Evolutionary conservation across 345 rosid species (phyloP).

Genomic region (Anacardium occidentale): DNA sequence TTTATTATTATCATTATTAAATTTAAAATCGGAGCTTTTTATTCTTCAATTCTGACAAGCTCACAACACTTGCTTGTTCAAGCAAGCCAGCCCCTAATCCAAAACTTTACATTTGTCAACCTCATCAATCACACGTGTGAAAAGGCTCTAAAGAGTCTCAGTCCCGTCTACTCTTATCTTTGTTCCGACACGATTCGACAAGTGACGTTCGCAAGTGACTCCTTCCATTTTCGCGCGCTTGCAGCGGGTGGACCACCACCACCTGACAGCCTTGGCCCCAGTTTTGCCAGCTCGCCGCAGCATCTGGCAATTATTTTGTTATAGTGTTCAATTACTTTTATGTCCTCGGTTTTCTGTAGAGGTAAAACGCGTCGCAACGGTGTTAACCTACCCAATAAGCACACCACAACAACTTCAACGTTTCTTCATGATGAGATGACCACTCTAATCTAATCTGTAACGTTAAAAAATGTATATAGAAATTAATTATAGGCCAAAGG

Average conservation of each 20-base stretch:
- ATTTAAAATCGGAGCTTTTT: too few relatives aligned
- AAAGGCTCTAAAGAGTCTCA: not conserved
- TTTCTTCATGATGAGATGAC: not conserved
- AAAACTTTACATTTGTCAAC: not conserved
- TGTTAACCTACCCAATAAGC: not conserved
- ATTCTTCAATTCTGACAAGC: not conserved
- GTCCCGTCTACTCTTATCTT: not conserved
- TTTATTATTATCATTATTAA: too few relatives aligned
- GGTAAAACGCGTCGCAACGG: slow-evolving; percentile 18
- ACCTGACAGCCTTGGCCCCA: not conserved
- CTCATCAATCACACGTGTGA: slow-evolving; percentile 5
- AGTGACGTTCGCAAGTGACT: slow-evolving; percentile 5
- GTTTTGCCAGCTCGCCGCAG: slow-evolving; percentile 17
- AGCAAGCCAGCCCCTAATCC: slow-evolving; percentile 17
- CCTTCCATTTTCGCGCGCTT: not conserved
- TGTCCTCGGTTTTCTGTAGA: not conserved
- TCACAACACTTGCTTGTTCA: not conserved
- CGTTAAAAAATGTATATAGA: slow-evolving; percentile 8
- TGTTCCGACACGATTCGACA: not conserved
- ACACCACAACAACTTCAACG: slow-evolving; percentile 4
- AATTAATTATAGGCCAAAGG: too few relatives aligned
- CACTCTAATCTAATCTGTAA: slow-evolving; percentile 2
- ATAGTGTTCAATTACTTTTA: not conserved
- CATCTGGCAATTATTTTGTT: slow-evolving; percentile 7
- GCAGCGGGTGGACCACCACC: not conserved